phyloP scores from a whole-genome alignment of 2,329 filamentous ascomycete genomes.

The Fusarium begoniae region DNA sequence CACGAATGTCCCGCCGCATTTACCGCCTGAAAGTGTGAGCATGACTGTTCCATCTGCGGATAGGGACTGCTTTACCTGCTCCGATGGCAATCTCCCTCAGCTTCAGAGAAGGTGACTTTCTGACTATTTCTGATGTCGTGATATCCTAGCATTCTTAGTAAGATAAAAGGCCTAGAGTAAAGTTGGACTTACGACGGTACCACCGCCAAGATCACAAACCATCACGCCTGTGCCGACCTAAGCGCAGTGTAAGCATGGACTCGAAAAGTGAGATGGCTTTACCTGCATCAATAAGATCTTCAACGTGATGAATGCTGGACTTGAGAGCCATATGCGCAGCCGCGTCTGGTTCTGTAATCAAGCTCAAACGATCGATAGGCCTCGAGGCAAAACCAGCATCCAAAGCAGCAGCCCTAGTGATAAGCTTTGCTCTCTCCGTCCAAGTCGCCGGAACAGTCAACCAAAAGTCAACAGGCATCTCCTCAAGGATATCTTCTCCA shows the following conservation, averaged over 20 bases:
- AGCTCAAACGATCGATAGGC: neutral
- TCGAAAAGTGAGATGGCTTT: fast-evolving
- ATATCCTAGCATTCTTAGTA: neutral
- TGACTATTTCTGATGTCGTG: neutral
- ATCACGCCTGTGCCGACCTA: neutral
- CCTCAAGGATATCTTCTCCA: neutral
- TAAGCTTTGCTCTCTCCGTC: neutral
- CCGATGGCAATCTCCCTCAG: neutral
- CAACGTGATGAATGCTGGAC: neutral
- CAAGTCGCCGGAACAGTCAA: neutral
- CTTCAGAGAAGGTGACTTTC: neutral
- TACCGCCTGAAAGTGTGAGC: neutral
- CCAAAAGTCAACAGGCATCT: neutral
- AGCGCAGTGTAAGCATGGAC: neutral
- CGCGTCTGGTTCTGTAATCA: neutral
- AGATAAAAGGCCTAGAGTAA: fast-evolving
- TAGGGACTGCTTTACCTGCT: neutral
- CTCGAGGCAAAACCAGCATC: neutral
- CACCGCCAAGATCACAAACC: neutral
- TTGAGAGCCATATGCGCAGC: neutral
- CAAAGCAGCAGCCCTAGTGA: neutral
- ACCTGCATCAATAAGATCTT: neutral
- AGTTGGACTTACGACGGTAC: neutral
- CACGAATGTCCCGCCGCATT: neutral
- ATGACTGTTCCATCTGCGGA: fast-evolving